These are phyloP conservation scores for Ceratobasidium sp. DNA, from an alignment of 1,284 basidiomycete genomes.

Conservation along the genomic window DNA sequence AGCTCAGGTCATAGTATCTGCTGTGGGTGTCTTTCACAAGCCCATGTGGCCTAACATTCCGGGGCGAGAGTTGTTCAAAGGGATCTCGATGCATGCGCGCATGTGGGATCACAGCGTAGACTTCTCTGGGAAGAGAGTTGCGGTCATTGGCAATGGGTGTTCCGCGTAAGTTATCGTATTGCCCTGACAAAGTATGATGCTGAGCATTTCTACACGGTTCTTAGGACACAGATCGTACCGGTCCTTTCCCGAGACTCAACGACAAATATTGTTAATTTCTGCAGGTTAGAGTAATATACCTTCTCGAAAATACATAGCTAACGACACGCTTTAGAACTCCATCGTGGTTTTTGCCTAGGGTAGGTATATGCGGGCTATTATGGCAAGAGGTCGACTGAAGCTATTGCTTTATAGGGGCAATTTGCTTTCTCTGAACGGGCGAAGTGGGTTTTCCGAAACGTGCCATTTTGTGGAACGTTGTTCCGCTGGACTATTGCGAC, in stretches of 20 bases:
- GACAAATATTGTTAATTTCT: conserved; percentile 26
- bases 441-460: conserved; percentile 34
- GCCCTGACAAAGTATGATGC: too few species aligned
- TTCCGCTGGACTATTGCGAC: conserved; percentile 24
- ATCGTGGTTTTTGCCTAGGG: conserved; percentile 20
- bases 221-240: conserved; percentile 33
- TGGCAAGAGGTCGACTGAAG: too few species aligned
- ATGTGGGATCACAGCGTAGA: conserved; percentile 25
- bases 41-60: conserved; percentile 33
- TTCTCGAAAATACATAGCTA: not conserved
- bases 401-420: not conserved
- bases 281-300: conserved; percentile 3
- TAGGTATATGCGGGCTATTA: not conserved
- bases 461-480: not conserved
- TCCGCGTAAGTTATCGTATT: conserved; percentile 11
- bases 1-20: conserved; percentile 43
- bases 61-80: conserved; percentile 29
- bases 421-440: not conserved
- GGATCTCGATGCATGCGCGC: conserved; percentile 19
- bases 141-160: conserved; percentile 28
- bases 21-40: conserved; percentile 37
- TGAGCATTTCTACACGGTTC: not conserved
- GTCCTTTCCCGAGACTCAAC: conserved; percentile 4
- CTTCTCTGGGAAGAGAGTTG: conserved; percentile 26
- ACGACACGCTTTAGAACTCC: conserved; percentile 5